Percentiles rank a stretch among this genome's conserved stretches.
Conservation (phyloP, 768 basidiomycete genomes). For the Glaciozyma antarctica region DNA sequence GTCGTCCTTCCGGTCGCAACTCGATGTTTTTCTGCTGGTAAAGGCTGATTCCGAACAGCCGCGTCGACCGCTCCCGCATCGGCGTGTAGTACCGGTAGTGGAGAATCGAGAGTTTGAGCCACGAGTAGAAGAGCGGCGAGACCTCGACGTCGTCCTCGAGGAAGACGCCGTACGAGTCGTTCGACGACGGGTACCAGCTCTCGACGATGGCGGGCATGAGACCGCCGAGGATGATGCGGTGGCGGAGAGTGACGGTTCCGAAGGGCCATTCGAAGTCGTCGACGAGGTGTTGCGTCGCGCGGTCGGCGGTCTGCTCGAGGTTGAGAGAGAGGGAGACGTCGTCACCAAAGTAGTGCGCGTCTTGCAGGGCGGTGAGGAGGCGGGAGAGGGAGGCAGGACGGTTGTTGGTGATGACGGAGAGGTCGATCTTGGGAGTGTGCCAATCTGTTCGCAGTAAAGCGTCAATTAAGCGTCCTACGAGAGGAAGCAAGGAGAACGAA, state of each 20-base stretch:
- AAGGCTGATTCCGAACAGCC: conserved; percentile 68
- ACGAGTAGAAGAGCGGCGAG: conserved; percentile 74
- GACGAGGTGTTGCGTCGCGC: conserved; percentile 50
- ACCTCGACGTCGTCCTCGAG: conserved; percentile 81
- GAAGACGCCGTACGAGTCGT: conserved; percentile 66
- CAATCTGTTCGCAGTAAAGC: conserved; percentile 49
- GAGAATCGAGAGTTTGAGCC: conserved; percentile 69
- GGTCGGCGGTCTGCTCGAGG: conserved; percentile 64
- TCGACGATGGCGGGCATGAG: conserved; percentile 74
- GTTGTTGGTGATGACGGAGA: conserved; percentile 68
- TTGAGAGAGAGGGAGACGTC: conserved; percentile 56
- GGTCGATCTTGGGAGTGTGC: conserved; percentile 58
- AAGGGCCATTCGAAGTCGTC: conserved; percentile 52
- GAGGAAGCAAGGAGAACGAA: conserved; percentile 36
- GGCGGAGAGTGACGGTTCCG: conserved; percentile 55
- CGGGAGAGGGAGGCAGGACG: conserved; percentile 62
- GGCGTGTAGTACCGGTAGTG: conserved; percentile 71
- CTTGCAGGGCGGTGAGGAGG: conserved; percentile 54
- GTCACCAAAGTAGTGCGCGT: conserved; percentile 61
- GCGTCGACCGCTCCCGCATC: conserved; percentile 36
- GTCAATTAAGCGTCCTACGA: conserved; percentile 11
- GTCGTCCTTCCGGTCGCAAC: conserved; percentile 57
- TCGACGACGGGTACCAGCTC: conserved; percentile 71
- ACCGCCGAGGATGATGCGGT: conserved; percentile 67
- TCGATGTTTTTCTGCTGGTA: conserved; percentile 80